A percentile compares a stretch with the other conserved stretches of the same genome.
These are phyloP conservation scores for Sphaerostilbella broomeana DNA, from an alignment of 2,329 filamentous ascomycete species.

Conservation along the genomic window DNA sequence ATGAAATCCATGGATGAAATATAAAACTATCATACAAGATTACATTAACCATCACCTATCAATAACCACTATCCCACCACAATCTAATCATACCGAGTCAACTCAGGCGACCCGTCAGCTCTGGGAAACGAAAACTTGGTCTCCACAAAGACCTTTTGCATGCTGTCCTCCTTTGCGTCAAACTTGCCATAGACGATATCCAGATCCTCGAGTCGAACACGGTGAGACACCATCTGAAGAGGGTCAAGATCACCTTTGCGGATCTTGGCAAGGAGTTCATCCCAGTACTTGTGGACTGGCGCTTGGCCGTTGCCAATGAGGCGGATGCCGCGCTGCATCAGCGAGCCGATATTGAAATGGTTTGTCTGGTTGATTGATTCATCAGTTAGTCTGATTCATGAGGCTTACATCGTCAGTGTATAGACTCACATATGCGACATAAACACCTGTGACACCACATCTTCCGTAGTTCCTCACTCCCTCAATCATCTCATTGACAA, in stretches of 20 bases:
- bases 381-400: slow-evolving; percentile 1
- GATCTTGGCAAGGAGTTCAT: slow-evolving; percentile 64
- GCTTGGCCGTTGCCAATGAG: slow-evolving; percentile 62
- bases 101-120: slow-evolving; percentile 35
- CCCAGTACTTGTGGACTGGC: slow-evolving; percentile 80
- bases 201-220: slow-evolving; percentile 66
- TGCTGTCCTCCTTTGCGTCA: slow-evolving; percentile 54
- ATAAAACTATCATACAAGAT: too few relatives aligned
- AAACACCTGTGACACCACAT: slow-evolving; percentile 69
- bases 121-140: slow-evolving; percentile 49
- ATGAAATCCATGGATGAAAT: too few relatives aligned
- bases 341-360: slow-evolving; percentile 44
- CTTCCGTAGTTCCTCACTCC: slow-evolving; percentile 66
- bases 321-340: slow-evolving; percentile 83
- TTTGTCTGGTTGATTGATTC: slow-evolving; percentile 18
- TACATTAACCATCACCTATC: too few relatives aligned
- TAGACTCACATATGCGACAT: slow-evolving; percentile 50
- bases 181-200: slow-evolving; percentile 60
- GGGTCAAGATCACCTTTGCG: slow-evolving; percentile 64
- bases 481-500: slow-evolving; percentile 73
- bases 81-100: slow-evolving; percentile 35
- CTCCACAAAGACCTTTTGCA: slow-evolving; percentile 74
- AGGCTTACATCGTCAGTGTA: neutral
- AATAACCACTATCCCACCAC: too few relatives aligned
- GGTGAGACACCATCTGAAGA: slow-evolving; percentile 73